phyloP scores from a whole-genome alignment of 768 basidiomycete species.

The Termitomyces sp. region DNA sequence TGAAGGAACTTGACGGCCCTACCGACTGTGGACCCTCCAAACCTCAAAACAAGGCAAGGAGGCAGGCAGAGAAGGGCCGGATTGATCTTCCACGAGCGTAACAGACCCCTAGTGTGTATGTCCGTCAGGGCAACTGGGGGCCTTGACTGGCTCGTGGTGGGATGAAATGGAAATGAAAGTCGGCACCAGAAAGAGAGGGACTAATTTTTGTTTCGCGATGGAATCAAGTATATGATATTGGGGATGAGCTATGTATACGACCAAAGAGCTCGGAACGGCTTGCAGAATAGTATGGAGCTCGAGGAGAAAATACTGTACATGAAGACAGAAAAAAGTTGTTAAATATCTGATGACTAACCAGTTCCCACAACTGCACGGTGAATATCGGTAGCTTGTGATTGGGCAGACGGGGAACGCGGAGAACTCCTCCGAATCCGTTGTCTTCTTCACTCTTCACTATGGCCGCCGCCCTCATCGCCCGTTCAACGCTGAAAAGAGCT shows the following conservation, averaged over 20 bases:
- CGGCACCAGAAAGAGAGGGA: neutral
- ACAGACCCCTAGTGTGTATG: conserved; percentile 49
- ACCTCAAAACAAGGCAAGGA: conserved; percentile 51
- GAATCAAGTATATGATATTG: neutral
- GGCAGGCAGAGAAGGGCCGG: conserved; percentile 34
- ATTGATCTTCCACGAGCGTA: conserved; percentile 68
- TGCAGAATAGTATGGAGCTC: too few species aligned
- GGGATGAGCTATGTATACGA: neutral
- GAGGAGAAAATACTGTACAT: too few species aligned
- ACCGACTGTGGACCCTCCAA: conserved; percentile 37
- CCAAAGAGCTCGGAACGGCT: neutral
- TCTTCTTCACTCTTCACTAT: conserved; percentile 25
- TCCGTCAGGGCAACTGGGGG: conserved; percentile 30
- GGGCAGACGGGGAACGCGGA: conserved; percentile 4
- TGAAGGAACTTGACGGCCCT: conserved; percentile 42
- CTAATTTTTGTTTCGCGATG: neutral
- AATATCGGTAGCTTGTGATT: conserved; percentile 15
- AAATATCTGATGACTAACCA: conserved; percentile 7
- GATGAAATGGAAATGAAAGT: neutral
- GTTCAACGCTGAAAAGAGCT: conserved; percentile 40
- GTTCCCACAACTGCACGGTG: conserved; percentile 11
- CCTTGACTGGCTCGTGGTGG: conserved; percentile 64
- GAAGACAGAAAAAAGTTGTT: neutral
- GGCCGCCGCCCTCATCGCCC: conserved; percentile 44
- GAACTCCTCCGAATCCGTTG: conserved; percentile 1